These are phyloP conservation scores for Herpetomonas samuelpessoai DNA, from an alignment of 208 protist species.

Conservation along the genomic window DNA sequence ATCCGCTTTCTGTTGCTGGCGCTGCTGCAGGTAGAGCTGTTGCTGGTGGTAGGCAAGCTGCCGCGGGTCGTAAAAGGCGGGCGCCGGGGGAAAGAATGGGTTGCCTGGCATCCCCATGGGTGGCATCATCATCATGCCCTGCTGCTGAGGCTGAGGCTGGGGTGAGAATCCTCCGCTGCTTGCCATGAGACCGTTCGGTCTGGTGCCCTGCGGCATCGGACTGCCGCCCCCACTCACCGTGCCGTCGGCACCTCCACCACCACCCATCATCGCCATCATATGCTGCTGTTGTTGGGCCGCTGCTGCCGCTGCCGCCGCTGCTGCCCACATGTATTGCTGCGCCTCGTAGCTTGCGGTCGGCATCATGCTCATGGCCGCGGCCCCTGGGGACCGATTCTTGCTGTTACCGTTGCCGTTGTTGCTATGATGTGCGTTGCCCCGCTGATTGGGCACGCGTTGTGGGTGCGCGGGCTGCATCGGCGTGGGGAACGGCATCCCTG, in stretches of 20 bases:
- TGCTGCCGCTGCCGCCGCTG: not conserved
- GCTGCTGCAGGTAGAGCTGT: conserved; percentile 3
- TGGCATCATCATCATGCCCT: not conserved
- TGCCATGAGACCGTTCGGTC: too few relatives aligned
- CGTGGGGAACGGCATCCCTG: too few relatives aligned
- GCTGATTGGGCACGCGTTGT: too few relatives aligned
- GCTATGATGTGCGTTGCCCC: conserved; percentile 5
- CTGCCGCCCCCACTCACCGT: too few relatives aligned
- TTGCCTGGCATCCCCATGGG: not conserved
- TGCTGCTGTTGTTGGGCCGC: conserved; percentile 7
- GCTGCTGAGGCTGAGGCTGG: not conserved
- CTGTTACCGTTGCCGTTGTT: conserved; percentile 14
- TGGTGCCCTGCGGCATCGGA: too few relatives aligned
- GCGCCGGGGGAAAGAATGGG: not conserved
- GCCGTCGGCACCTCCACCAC: too few relatives aligned
- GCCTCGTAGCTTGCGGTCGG: not conserved
- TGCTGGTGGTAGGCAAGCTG: conserved; percentile 6
- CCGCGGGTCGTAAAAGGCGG: not conserved
- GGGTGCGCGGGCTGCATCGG: too few relatives aligned
- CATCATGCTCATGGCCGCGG: too few relatives aligned
- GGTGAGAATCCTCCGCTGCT: too few relatives aligned
- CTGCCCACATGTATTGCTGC: conserved; percentile 10
- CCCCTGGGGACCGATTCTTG: too few relatives aligned
- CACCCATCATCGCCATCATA: conserved; percentile 1
- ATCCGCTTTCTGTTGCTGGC: not conserved